Evolutionary conservation across 352 stramenopile species (phyloP), one percentile per base, ranked within the genome.

Genomic region (Phytophthora aleatoria): DNA sequence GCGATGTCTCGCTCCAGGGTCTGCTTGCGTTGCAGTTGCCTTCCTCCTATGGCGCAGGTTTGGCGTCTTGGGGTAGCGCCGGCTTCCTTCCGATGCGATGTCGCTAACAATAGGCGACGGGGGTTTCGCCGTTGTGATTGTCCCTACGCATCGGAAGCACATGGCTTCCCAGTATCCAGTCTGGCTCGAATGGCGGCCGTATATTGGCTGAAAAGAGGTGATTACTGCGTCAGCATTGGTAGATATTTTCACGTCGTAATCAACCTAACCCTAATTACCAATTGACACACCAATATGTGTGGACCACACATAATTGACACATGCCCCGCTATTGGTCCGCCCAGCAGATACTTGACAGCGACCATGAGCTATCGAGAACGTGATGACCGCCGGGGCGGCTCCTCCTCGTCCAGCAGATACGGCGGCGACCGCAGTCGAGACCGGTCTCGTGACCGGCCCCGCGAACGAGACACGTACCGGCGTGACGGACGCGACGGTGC

Each of bases 381-480:
- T 13, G 59, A 71, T 43, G 70, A 67, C 50, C 57, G 58, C 27
- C 57, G 58, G 50, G 64, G 71, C 16, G 58, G 64, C 51, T 67
- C 63, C 31, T 64, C 60, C 11, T 71, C 65, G 16, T 54, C 50
- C 43, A 65, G 53, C 41, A 75, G 63, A 67, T 76, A 79, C 44
- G 63, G 67, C 28, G 54, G 50, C 1, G 62, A 68, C 9, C 50
- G 65, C 50, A 67, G 50, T 33, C 56, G 65, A 50, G 71, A 77
- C 2, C 49, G 63, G 10, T 55, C 60, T 12, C 52, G 71, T n/a
- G 66, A 76, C 26, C 31, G 67, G 6, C 55, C 64, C 11, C 69
- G 69, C 2, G 69, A 77, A 24, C 64, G 77, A 57, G 75, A 77
- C 59, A 67, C 71, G 27, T 77, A 85, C 58, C 65, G 70, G 26